Evolutionary conservation across 495 filamentous ascomycete species (phyloP), one percentile per base, ranked within the genome.

Genomic region (Trichoderma gamsii): DNA sequence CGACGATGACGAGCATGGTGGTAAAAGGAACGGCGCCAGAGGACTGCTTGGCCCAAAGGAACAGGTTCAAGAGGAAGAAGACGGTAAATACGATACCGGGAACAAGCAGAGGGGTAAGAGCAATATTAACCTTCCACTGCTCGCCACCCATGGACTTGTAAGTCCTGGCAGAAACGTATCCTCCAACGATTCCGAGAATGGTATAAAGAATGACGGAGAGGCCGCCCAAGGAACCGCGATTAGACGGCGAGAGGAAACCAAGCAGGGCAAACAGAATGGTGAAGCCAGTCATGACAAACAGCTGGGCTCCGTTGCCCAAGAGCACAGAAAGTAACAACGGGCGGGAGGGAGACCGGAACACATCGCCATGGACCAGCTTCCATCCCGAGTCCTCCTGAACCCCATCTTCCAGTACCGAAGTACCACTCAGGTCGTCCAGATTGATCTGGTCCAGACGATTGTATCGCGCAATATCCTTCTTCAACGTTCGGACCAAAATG

Each of bases 361-460:
- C 94, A 78, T 99, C 95, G 59, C 95, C 95, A 72, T 99, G 95
- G 0, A 99, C 93, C 59, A 99, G 81, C 79, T 99, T 99, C 95
- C 95, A 99, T 46, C 95, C 95, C 6, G 92, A 97, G 77, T 99
- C 95, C 76, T 99, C 95, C 74, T 97, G 93, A 1, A 98, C 90
- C 16, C 93, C 93, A 73, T 98, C 95, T 69, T 99, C 94, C 12
- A 93, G 78, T 11, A 85, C 86, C 38, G 85, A 89, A 1, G 88
- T 89, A 35, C 89, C 87, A 46, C 89, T 87, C 8, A 97, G 79
- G 77, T 96, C 93, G 49, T 97, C 93, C 38, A 97, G 79, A 72
- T 89, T 89, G 76, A 94, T 87, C 72, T 88, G 84, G 72, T 99
- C 95, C 15, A 99, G 83, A 18, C 93, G 85, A 78, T 98, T 98